phyloP scores from a whole-genome alignment of 176 grass and related monocot genomes.

The Aegilops bicornis region DNA sequence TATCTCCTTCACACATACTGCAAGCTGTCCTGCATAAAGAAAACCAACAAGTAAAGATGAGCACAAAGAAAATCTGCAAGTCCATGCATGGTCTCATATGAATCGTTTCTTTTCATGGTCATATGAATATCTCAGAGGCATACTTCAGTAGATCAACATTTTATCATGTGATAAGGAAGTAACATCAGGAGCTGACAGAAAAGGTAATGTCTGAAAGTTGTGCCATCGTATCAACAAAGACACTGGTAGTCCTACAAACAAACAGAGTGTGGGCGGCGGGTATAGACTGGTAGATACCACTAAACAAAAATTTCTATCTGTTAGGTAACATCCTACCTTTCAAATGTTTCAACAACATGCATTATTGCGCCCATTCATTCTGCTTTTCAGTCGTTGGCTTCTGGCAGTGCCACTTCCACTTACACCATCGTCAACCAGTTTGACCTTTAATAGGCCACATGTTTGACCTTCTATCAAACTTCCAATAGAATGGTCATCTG shows the following conservation, averaged over 20 bases:
- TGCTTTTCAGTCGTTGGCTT: slow-evolving; percentile 36
- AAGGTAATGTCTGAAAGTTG: slow-evolving; percentile 10
- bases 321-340: slow-evolving; percentile 38
- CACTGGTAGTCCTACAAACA: background rate
- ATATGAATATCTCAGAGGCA: slow-evolving; percentile 25
- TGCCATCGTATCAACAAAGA: slow-evolving; percentile 17
- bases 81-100: background rate
- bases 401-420: slow-evolving; percentile 39
- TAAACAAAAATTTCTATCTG: slow-evolving; percentile 13
- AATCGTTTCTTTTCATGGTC: background rate
- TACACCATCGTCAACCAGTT: slow-evolving; percentile 33
- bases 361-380: slow-evolving; percentile 40
- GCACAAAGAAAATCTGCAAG: slow-evolving; percentile 13
- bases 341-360: slow-evolving; percentile 25
- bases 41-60: slow-evolving; percentile 27
- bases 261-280: background rate
- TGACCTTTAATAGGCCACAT: slow-evolving; percentile 23
- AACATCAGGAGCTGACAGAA: slow-evolving; percentile 18
- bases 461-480: slow-evolving; percentile 31
- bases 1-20: slow-evolving; percentile 37
- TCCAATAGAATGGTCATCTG: slow-evolving; percentile 1
- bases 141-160: background rate
- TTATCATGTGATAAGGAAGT: background rate
- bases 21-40: slow-evolving; percentile 43
- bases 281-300: background rate